phyloP scores from a whole-genome alignment of 345 rosid genomes.

The Tarenaya hassleriana region DNA sequence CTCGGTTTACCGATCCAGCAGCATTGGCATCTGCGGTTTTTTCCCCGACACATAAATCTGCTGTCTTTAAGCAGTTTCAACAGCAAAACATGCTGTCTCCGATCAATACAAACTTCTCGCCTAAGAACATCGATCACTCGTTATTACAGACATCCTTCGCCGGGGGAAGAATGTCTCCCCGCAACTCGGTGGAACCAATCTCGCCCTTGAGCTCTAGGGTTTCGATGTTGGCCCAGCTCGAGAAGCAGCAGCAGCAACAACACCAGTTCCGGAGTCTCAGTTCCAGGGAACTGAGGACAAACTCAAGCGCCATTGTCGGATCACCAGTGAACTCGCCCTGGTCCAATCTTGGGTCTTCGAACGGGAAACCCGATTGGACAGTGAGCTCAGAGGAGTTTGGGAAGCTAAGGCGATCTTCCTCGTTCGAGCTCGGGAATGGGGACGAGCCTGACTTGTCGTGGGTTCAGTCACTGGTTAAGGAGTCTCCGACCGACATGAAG shows the following conservation, averaged over 20 bases:
- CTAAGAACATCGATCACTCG: slow-evolving; percentile 62
- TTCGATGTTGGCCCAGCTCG: slow-evolving; percentile 64
- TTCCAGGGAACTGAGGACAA: slow-evolving; percentile 59
- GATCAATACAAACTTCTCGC: slow-evolving; percentile 50
- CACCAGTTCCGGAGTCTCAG: slow-evolving; percentile 58
- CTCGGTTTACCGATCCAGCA: slow-evolving; percentile 46
- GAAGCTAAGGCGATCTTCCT: slow-evolving; percentile 39
- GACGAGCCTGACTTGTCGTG: slow-evolving; percentile 90
- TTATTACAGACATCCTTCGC: slow-evolving; percentile 33
- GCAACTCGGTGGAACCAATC: slow-evolving; percentile 63
- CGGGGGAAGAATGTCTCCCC: slow-evolving; percentile 89
- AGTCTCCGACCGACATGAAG: slow-evolving; percentile 53
- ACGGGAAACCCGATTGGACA: slow-evolving; percentile 72
- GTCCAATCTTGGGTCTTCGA: slow-evolving; percentile 76
- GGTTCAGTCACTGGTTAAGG: slow-evolving; percentile 83
- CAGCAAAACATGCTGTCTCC: slow-evolving; percentile 59
- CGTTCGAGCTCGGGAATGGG: slow-evolving; percentile 34
- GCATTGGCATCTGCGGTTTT: slow-evolving; percentile 45
- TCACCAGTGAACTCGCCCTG: slow-evolving; percentile 57
- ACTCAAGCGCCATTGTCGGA: slow-evolving; percentile 41
- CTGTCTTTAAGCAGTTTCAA: slow-evolving; percentile 52
- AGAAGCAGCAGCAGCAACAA: slow-evolving; percentile 32
- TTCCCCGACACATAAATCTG: slow-evolving; percentile 60
- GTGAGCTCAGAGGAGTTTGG: slow-evolving; percentile 48
- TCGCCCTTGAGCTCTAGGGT: slow-evolving; percentile 65